Percentiles rank a stretch among this genome's conserved stretches.
phyloP scores from a whole-genome alignment of 2,329 filamentous ascomycete species.

The Talaromyces sp. region DNA sequence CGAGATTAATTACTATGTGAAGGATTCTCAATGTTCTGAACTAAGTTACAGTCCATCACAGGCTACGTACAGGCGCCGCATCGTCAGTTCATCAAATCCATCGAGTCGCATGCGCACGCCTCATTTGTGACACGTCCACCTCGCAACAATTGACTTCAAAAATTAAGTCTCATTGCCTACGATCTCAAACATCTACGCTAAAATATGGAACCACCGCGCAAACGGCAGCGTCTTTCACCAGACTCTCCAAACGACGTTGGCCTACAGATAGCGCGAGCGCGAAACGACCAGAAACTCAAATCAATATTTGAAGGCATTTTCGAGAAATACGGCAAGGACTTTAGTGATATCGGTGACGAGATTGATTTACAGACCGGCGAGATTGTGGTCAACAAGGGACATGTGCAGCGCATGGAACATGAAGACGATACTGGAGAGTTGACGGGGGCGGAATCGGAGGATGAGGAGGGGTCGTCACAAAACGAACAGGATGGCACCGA shows the following conservation, averaged over 20 bases:
- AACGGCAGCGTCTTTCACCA: conserved; percentile 57
- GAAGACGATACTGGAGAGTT: conserved; percentile 52
- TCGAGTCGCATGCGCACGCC: neutral
- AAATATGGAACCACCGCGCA: conserved; percentile 44
- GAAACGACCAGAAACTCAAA: conserved; percentile 71
- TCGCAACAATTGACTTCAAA: neutral
- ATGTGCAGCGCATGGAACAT: conserved; percentile 64
- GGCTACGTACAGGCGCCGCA: neutral
- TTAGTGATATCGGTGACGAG: conserved; percentile 80
- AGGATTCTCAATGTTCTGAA: neutral
- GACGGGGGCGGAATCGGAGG: conserved; percentile 20
- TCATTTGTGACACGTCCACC: neutral
- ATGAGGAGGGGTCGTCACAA: neutral
- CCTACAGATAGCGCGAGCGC: conserved; percentile 61
- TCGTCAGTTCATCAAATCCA: neutral
- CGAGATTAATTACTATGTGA: neutral
- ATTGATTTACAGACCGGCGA: conserved; percentile 80
- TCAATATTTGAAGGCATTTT: conserved; percentile 87
- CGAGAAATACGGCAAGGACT: conserved; percentile 81
- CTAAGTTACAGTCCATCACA: neutral
- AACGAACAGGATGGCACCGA: conserved; percentile 12
- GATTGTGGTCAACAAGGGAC: conserved; percentile 88
- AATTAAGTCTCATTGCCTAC: neutral
- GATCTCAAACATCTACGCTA: neutral
- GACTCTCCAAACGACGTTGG: conserved; percentile 46